phyloP scores from a whole-genome alignment of 164 flowering plant genomes.

The Liquidambar formosana region DNA sequence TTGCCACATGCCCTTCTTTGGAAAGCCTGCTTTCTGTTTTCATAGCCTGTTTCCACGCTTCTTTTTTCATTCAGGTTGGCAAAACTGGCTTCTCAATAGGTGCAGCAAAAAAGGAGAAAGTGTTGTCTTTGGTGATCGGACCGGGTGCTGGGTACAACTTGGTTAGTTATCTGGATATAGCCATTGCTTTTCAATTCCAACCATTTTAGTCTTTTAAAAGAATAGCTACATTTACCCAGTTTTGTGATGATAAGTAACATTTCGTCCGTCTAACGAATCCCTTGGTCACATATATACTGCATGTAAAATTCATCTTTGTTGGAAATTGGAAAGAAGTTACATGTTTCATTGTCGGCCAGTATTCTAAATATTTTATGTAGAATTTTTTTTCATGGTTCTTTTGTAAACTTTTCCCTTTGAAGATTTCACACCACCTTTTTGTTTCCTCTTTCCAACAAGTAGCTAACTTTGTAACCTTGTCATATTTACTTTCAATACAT shows the following conservation, averaged over 20 bases:
- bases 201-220: background rate
- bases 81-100: constrained; percentile 83
- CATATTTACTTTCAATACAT: constrained; percentile 3
- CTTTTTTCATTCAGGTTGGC: constrained; percentile 46
- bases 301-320: background rate
- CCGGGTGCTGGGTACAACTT: constrained; percentile 95
- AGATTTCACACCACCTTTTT: background rate
- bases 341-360: background rate
- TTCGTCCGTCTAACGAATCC: background rate
- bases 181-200: background rate
- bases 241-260: background rate
- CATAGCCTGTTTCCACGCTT: background rate
- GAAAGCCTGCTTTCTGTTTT: background rate
- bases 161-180: constrained; percentile 44
- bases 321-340: background rate
- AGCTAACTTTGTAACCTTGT: background rate
- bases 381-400: background rate
- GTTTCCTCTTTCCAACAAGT: background rate
- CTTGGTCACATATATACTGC: background rate
- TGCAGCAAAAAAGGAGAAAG: constrained; percentile 49
- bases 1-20: background rate
- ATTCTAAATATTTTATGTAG: background rate
- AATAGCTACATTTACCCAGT: background rate
- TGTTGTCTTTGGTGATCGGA: constrained; percentile 74
- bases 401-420: background rate